Conservation (phyloP, 352 stramenopile species). For the Pythium sp. region DNA sequence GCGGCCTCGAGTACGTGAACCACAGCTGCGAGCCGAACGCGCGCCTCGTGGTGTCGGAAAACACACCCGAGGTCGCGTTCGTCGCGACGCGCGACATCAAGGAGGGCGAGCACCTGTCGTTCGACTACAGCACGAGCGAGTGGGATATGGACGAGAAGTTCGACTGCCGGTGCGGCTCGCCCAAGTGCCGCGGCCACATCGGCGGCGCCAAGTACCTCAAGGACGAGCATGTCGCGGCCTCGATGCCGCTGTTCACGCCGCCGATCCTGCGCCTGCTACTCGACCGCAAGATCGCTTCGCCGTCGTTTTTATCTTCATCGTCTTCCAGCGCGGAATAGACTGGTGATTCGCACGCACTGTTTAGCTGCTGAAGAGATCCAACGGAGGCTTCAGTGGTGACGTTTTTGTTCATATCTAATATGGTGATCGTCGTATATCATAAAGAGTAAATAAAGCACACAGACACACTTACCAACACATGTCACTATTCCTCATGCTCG, state of each 20-base stretch:
- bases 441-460: slow-evolving; percentile 3
- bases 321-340: slow-evolving; percentile 5
- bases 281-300: slow-evolving; percentile 36
- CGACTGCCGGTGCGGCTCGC: slow-evolving; percentile 70
- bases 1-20: slow-evolving; percentile 86
- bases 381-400: not conserved
- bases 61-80: slow-evolving; percentile 67
- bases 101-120: slow-evolving; percentile 73
- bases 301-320: not conserved
- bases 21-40: slow-evolving; percentile 87
- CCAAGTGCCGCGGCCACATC: slow-evolving; percentile 64
- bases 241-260: slow-evolving; percentile 69
- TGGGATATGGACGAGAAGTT: slow-evolving; percentile 93
- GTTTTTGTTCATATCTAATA: slow-evolving; percentile 20
- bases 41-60: slow-evolving; percentile 73
- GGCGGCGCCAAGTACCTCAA: slow-evolving; percentile 78
- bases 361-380: not conserved
- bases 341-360: not conserved
- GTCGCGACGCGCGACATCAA: slow-evolving; percentile 74
- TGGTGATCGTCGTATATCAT: slow-evolving; percentile 3
- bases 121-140: slow-evolving; percentile 89
- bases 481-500: not conserved
- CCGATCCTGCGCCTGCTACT: slow-evolving; percentile 71
- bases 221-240: slow-evolving; percentile 44
- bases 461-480: not conserved